phyloP scores from a whole-genome alignment of 306 rosid species.

The Cucurbita pepo region DNA sequence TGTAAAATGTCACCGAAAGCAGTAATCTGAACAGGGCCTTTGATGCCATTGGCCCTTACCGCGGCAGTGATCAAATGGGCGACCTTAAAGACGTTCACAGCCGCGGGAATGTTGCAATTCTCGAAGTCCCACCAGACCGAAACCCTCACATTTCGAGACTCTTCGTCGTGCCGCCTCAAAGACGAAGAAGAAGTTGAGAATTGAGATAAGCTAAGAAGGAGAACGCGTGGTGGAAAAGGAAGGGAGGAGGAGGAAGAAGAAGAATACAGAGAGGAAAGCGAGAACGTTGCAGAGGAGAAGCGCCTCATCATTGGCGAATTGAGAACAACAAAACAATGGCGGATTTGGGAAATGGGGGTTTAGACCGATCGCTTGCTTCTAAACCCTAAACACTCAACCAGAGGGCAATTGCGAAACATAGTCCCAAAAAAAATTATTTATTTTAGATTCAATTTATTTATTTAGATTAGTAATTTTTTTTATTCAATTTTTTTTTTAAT shows the following conservation, averaged over 20 bases:
- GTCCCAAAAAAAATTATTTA: too few species aligned
- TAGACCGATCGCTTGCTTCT: background rate
- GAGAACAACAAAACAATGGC: background rate
- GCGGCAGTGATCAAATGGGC: constrained; percentile 41
- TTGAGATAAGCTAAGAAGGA: constrained; percentile 13
- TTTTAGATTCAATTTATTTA: too few species aligned
- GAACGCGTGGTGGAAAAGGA: background rate
- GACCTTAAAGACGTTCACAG: constrained; percentile 25
- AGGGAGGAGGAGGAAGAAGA: background rate
- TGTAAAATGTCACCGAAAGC: constrained; percentile 61
- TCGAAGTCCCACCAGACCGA: constrained; percentile 98
- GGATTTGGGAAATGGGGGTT: background rate
- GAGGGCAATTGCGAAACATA: too few species aligned
- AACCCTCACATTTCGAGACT: constrained; percentile 45
- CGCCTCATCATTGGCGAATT: constrained; percentile 8
- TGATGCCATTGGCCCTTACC: constrained; percentile 60
- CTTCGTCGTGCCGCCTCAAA: constrained; percentile 33
- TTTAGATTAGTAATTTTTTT: too few species aligned
- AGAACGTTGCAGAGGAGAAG: background rate
- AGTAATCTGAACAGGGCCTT: constrained; percentile 59
- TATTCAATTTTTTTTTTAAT: too few species aligned
- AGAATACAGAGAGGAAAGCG: background rate
- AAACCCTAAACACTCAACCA: too few species aligned
- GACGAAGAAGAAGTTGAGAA: constrained; percentile 14
- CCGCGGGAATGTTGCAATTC: constrained; percentile 43